These are phyloP conservation scores for Serendipita sp. DNA, from an alignment of 768 basidiomycete species.

Conservation along the genomic window DNA sequence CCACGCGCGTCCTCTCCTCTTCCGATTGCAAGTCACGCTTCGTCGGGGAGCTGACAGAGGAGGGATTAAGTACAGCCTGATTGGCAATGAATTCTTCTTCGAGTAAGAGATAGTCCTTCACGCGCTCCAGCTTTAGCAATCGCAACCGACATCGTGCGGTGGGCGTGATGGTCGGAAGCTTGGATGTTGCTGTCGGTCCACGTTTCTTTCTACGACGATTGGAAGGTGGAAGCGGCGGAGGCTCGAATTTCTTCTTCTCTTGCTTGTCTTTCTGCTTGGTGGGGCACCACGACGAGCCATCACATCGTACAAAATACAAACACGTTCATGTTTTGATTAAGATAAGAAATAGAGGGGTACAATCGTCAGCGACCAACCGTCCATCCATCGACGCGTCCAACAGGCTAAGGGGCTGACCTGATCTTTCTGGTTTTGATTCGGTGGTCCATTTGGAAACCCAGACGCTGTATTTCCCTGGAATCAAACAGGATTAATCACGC, in stretches of 20 bases:
- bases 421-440: constrained; percentile 31
- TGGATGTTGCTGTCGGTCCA: constrained; percentile 81
- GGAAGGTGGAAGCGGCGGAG: constrained; percentile 88
- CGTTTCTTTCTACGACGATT: constrained; percentile 89
- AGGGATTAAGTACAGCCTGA: constrained; percentile 80
- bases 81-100: constrained; percentile 93
- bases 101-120: constrained; percentile 91
- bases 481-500: not conserved
- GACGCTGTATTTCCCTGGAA: constrained; percentile 63
- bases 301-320: not conserved
- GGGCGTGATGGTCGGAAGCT: constrained; percentile 84
- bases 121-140: constrained; percentile 90
- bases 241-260: constrained; percentile 92
- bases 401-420: not conserved
- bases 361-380: not conserved
- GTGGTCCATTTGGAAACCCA: constrained; percentile 26
- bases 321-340: too few relatives aligned
- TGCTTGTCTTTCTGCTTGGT: constrained; percentile 31
- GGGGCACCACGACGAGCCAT: constrained; percentile 19
- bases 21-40: constrained; percentile 90
- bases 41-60: constrained; percentile 24
- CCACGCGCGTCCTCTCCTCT: constrained; percentile 84
- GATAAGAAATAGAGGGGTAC: not conserved
- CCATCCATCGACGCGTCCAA: not conserved
- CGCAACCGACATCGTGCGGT: constrained; percentile 91